Conservation (phyloP, 2,329 filamentous ascomycete genomes). For the Helotiales sp. region DNA sequence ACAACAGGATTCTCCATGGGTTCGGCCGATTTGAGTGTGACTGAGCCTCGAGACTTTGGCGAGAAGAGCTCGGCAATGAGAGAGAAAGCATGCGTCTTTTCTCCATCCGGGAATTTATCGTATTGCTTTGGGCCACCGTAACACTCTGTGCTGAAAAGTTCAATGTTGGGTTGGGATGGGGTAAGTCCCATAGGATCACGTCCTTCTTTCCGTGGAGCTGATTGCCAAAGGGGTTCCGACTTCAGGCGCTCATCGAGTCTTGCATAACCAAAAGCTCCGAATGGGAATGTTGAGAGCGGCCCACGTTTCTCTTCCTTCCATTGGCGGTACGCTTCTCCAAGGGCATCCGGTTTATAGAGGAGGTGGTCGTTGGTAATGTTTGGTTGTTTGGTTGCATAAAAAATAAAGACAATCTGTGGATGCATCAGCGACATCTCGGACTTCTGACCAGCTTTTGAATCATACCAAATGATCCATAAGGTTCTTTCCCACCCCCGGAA, state of each 20-base stretch:
- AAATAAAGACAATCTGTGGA: slow-evolving; percentile 61
- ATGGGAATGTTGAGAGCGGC: slow-evolving; percentile 64
- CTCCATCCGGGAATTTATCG: slow-evolving; percentile 53
- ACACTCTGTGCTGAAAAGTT: slow-evolving; percentile 67
- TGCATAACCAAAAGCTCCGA: slow-evolving; percentile 65
- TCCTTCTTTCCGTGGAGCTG: slow-evolving; percentile 52
- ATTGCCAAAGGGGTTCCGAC: slow-evolving; percentile 59
- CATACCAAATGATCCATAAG: slow-evolving; percentile 60
- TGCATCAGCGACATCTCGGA: slow-evolving; percentile 26
- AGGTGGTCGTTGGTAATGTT: slow-evolving; percentile 60
- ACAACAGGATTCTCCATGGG: slow-evolving; percentile 58
- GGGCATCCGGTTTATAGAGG: slow-evolving; percentile 59
- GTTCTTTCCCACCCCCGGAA: slow-evolving; percentile 68
- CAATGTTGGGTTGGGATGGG: slow-evolving; percentile 61
- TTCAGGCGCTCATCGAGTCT: slow-evolving; percentile 64
- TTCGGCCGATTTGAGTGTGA: slow-evolving; percentile 55
- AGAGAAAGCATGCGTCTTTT: slow-evolving; percentile 60
- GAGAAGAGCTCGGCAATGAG: slow-evolving; percentile 63
- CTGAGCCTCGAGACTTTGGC: slow-evolving; percentile 60
- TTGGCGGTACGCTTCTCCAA: slow-evolving; percentile 55
- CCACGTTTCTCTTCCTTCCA: slow-evolving; percentile 65
- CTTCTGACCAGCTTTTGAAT: background rate
- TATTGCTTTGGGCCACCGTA: slow-evolving; percentile 66
- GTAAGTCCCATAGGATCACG: slow-evolving; percentile 68
- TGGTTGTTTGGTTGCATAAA: slow-evolving; percentile 60